These are phyloP conservation scores for Fraxinus americana DNA, from an alignment of 257 asterid genomes.

Conservation along the genomic window DNA sequence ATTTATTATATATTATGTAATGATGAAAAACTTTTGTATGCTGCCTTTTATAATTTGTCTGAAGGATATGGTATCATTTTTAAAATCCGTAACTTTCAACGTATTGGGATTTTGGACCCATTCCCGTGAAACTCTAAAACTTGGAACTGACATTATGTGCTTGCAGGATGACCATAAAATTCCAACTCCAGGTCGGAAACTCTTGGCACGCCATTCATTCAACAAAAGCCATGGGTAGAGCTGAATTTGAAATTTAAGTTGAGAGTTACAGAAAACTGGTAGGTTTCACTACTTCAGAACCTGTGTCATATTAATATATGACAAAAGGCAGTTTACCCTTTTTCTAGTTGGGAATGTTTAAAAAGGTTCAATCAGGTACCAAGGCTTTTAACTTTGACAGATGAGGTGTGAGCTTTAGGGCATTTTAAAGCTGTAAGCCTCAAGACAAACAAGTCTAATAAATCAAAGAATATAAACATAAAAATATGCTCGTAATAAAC, in stretches of 20 bases:
- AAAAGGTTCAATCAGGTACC: background rate
- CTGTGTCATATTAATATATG: background rate
- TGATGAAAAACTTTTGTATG: too few relatives aligned
- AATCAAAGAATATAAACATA: too few relatives aligned
- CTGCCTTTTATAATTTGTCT: background rate
- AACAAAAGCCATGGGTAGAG: slow-evolving; percentile 72
- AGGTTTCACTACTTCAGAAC: slow-evolving; percentile 25
- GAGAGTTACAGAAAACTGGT: slow-evolving; percentile 33
- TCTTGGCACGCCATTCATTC: slow-evolving; percentile 74
- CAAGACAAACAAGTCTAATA: background rate
- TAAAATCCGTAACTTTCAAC: background rate
- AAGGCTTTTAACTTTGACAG: background rate
- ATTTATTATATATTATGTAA: too few relatives aligned
- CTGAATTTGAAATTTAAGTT: slow-evolving; percentile 34
- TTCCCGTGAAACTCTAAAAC: slow-evolving; percentile 27
- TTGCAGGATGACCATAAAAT: slow-evolving; percentile 76
- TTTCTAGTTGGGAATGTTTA: background rate
- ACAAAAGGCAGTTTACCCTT: background rate
- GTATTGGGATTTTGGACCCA: background rate
- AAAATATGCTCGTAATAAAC: background rate
- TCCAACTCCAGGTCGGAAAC: slow-evolving; percentile 62
- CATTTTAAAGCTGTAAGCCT: background rate
- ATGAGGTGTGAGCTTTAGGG: background rate
- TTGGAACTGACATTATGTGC: slow-evolving; percentile 35
- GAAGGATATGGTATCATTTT: background rate